Conservation (phyloP, 2,329 filamentous ascomycete genomes). For the Claviceps sp. region DNA sequence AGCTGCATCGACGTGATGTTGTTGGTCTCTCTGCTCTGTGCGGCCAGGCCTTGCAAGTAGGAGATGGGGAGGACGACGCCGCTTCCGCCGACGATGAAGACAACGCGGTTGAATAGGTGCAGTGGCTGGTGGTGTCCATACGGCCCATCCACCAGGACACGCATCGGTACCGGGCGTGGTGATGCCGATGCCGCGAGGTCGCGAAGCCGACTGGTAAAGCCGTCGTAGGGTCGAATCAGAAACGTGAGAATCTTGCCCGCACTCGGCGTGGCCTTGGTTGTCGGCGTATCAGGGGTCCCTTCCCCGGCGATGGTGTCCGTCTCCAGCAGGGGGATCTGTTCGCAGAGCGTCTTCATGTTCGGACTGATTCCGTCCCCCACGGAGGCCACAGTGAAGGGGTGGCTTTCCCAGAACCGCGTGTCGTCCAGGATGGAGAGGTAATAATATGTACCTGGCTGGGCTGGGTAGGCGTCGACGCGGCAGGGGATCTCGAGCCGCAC, state of each 20-base stretch:
- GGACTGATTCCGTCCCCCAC: conserved; percentile 9
- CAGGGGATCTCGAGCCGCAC: conserved; percentile 26
- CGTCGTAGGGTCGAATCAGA: conserved; percentile 31
- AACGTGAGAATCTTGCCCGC: conserved; percentile 21
- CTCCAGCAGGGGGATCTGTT: conserved; percentile 21
- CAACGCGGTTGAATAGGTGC: conserved; percentile 22
- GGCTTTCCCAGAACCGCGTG: conserved; percentile 32
- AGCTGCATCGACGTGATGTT: conserved; percentile 18
- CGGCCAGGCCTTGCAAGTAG: conserved; percentile 20
- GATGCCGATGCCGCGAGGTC: conserved; percentile 15
- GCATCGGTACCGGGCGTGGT: conserved; percentile 15
- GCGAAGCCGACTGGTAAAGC: conserved; percentile 27
- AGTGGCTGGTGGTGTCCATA: conserved; percentile 29
- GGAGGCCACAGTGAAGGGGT: conserved; percentile 34
- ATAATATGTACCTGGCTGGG: conserved; percentile 29
- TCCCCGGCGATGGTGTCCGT: conserved; percentile 1
- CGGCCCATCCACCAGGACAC: conserved; percentile 30
- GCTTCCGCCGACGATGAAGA: conserved; percentile 32
- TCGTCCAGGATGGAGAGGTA: conserved; percentile 30
- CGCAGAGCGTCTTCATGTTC: conserved; percentile 11
- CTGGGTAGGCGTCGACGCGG: conserved; percentile 19
- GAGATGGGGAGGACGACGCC: conserved; percentile 30
- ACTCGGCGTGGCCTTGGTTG: neutral
- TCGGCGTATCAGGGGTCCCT: neutral
- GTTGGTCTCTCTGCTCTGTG: conserved; percentile 3